phyloP scores from a whole-genome alignment of 129 eudicot species.

The Chrysanthemum makinoi region DNA sequence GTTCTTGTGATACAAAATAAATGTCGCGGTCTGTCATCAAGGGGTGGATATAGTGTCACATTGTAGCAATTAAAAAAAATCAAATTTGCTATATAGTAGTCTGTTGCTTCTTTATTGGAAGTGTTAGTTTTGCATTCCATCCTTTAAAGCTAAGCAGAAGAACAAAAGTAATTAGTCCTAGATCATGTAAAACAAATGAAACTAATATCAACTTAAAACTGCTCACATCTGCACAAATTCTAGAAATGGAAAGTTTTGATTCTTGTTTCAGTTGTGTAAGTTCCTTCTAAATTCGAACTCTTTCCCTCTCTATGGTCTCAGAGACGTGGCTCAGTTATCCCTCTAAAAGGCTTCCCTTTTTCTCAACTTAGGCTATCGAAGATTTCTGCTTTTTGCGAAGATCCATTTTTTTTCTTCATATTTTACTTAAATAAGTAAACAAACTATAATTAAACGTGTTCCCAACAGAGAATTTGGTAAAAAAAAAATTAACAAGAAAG shows the following conservation, averaged over 20 bases:
- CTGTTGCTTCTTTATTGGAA: too few species aligned
- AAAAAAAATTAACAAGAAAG: too few species aligned
- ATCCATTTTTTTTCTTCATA: too few species aligned
- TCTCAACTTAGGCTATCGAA: slow-evolving; percentile 61
- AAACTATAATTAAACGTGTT: too few species aligned
- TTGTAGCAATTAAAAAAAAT: too few species aligned
- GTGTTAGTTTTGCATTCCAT: slow-evolving; percentile 74
- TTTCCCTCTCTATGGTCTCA: slow-evolving; percentile 15
- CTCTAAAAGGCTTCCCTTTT: slow-evolving; percentile 58
- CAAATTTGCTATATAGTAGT: too few species aligned
- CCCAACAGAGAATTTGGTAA: too few species aligned
- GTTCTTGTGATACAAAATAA: too few species aligned
- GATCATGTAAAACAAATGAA: slow-evolving; percentile 14
- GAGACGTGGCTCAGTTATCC: slow-evolving; percentile 41
- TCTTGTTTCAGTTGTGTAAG: slow-evolving; percentile 58
- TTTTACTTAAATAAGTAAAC: too few species aligned
- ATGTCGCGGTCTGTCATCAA: too few species aligned
- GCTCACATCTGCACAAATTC: slow-evolving; percentile 82
- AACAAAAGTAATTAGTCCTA: slow-evolving; percentile 18
- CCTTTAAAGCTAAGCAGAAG: slow-evolving; percentile 62
- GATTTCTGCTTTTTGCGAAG: slow-evolving; percentile 74
- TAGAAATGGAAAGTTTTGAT: slow-evolving; percentile 65
- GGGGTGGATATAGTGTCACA: too few species aligned
- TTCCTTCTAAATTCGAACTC: slow-evolving; percentile 51
- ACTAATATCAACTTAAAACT: slow-evolving; percentile 5